These are phyloP conservation scores for Neofusicoccum sp. DNA, from an alignment of 2,329 filamentous ascomycete genomes.

Conservation along the genomic window DNA sequence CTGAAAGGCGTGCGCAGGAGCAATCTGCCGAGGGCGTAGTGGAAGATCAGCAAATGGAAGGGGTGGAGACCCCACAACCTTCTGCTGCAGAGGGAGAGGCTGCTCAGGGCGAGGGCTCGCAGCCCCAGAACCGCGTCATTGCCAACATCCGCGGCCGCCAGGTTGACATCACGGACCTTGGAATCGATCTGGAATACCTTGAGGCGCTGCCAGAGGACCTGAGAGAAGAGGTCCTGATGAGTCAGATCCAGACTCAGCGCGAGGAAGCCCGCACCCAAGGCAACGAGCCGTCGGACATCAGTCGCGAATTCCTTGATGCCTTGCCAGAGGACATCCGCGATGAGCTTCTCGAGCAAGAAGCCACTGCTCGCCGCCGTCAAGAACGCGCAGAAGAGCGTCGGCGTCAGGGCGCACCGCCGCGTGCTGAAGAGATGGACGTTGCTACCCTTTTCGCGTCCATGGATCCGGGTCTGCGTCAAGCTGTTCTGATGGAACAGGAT, in stretches of 20 bases:
- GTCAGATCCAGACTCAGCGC: slow-evolving; percentile 81
- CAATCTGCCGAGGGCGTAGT: slow-evolving; percentile 38
- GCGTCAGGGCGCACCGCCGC: slow-evolving; percentile 53
- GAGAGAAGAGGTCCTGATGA: slow-evolving; percentile 91
- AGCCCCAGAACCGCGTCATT: slow-evolving; percentile 61
- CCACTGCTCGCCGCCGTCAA: slow-evolving; percentile 81
- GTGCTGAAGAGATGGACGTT: slow-evolving; percentile 83
- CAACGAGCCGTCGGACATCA: slow-evolving; percentile 81
- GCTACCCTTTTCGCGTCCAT: slow-evolving; percentile 92
- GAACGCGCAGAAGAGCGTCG: slow-evolving; percentile 81
- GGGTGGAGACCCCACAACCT: slow-evolving; percentile 61
- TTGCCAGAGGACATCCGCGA: slow-evolving; percentile 86
- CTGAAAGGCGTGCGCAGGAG: slow-evolving; percentile 23
- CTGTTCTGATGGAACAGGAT: slow-evolving; percentile 88
- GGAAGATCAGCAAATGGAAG: slow-evolving; percentile 69
- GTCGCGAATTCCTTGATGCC: slow-evolving; percentile 91
- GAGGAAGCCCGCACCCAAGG: slow-evolving; percentile 65
- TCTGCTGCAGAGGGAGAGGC: slow-evolving; percentile 46
- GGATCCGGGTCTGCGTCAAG: slow-evolving; percentile 78
- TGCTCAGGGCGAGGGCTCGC: slow-evolving; percentile 47
- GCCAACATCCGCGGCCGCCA: slow-evolving; percentile 85
- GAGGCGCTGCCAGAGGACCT: slow-evolving; percentile 97
- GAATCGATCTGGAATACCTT: slow-evolving; percentile 92
- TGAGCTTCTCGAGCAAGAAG: slow-evolving; percentile 89
- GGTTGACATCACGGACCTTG: slow-evolving; percentile 90